These are phyloP conservation scores for Plasmodium sp. DNA, from an alignment of 169 alveolate species.

Conservation along the genomic window DNA sequence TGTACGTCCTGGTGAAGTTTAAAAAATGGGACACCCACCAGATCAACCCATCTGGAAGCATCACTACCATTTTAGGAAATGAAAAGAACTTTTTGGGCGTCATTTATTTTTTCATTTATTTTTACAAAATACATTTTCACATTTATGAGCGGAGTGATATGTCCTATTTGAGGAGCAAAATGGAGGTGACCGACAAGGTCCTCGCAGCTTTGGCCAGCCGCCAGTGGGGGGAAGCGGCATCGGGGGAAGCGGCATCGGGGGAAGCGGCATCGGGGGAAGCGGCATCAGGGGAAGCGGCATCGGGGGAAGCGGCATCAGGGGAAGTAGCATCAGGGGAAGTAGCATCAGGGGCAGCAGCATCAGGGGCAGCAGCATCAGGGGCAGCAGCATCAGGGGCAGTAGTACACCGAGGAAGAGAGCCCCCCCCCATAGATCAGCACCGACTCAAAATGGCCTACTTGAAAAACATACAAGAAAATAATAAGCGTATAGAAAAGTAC, in stretches of 20 bases:
- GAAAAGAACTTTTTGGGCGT: conserved; percentile 54
- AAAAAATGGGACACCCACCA: conserved; percentile 48
- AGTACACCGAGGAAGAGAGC: background rate
- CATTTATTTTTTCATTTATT: conserved; percentile 53
- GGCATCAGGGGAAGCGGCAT: background rate
- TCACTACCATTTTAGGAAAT: conserved; percentile 61
- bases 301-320: no score
- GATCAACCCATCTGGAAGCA: conserved; percentile 67
- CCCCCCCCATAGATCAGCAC: background rate
- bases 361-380: background rate
- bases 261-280: background rate
- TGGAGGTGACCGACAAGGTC: conserved; percentile 2
- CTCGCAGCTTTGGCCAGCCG: conserved; percentile 13
- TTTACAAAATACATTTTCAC: conserved; percentile 52
- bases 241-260: background rate
- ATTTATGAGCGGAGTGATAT: conserved; percentile 28
- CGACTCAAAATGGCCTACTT: conserved; percentile 36
- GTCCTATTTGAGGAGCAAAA: conserved; percentile 19
- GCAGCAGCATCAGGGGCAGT: background rate
- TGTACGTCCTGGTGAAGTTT: conserved; percentile 51
- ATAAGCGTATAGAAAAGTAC: conserved; percentile 20
- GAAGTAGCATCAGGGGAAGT: background rate
- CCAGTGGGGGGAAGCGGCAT: background rate
- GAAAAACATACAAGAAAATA: background rate
- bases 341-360: background rate